phyloP scores from a whole-genome alignment of 345 rosid genomes.

The Brassica cretica region DNA sequence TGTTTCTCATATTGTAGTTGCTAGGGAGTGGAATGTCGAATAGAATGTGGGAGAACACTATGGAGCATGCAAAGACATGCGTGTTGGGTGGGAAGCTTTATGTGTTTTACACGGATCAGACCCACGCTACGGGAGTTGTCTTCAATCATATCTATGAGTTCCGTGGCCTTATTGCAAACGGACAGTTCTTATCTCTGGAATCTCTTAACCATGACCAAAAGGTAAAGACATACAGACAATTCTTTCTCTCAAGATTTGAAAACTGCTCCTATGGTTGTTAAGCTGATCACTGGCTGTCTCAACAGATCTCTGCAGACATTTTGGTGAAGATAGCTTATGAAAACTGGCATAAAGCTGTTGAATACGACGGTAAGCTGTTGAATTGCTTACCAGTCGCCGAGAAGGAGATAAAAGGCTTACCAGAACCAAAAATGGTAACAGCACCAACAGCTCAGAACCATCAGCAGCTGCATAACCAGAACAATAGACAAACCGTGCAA shows the following conservation, averaged over 20 bases:
- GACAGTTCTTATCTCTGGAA: slow-evolving; percentile 74
- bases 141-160: slow-evolving; percentile 86
- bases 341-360: slow-evolving; percentile 82
- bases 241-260: slow-evolving; percentile 1
- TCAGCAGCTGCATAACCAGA: slow-evolving; percentile 24
- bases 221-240: slow-evolving; percentile 42
- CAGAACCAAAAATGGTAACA: slow-evolving; percentile 18
- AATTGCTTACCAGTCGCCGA: slow-evolving; percentile 50
- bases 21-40: slow-evolving; percentile 98
- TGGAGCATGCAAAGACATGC: slow-evolving; percentile 95
- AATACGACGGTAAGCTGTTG: slow-evolving; percentile 75
- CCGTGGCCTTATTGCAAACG: slow-evolving; percentile 71
- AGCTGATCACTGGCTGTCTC: slow-evolving; percentile 31
- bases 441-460: slow-evolving; percentile 27
- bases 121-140: slow-evolving; percentile 60
- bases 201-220: slow-evolving; percentile 73
- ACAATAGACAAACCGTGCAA: slow-evolving; percentile 44
- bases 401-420: slow-evolving; percentile 42
- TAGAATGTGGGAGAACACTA: slow-evolving; percentile 95
- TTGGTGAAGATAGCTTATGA: slow-evolving; percentile 84
- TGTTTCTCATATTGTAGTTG: slow-evolving; percentile 45
- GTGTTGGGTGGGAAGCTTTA: slow-evolving; percentile 80
- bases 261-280: not conserved
- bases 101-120: slow-evolving; percentile 64
- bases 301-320: slow-evolving; percentile 77